Conservation (phyloP, 495 filamentous ascomycete genomes). For the Podospora pseudoanserina region DNA sequence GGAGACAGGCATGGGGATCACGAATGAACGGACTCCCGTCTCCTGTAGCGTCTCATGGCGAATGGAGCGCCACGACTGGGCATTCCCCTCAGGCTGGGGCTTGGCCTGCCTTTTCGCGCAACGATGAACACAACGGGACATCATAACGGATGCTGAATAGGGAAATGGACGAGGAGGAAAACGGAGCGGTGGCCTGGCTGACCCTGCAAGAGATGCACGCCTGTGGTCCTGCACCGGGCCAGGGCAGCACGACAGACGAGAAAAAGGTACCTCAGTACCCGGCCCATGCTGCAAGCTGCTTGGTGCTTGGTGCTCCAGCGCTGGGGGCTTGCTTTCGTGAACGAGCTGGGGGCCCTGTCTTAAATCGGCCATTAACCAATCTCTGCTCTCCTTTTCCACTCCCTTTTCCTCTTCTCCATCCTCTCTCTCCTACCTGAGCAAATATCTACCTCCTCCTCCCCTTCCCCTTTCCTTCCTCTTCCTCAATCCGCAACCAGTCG, state of each 20-base stretch:
- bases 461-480: conserved; percentile 44
- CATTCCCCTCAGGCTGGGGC: conserved; percentile 7
- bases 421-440: conserved; percentile 56
- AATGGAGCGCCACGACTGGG: conserved; percentile 21
- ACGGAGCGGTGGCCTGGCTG: conserved; percentile 25
- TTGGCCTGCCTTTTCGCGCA: conserved; percentile 24
- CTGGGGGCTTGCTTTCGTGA: conserved; percentile 9
- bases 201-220: conserved; percentile 18
- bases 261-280: conserved; percentile 26
- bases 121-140: conserved; percentile 17
- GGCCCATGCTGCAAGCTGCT: conserved; percentile 32
- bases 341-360: conserved; percentile 43
- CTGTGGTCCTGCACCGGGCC: conserved; percentile 24
- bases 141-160: not conserved
- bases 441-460: conserved; percentile 52
- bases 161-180: conserved; percentile 7
- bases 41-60: conserved; percentile 18
- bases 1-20: not conserved
- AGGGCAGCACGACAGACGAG: conserved; percentile 14
- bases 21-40: conserved; percentile 6
- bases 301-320: conserved; percentile 22
- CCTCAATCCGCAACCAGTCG: conserved; percentile 56
- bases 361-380: conserved; percentile 51
- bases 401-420: conserved; percentile 53
- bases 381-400: conserved; percentile 46